Percentiles rank a stretch among this genome's conserved stretches.
phyloP scores from a whole-genome alignment of 2,329 filamentous ascomycete species.

The Colletotrichum liaoningense region DNA sequence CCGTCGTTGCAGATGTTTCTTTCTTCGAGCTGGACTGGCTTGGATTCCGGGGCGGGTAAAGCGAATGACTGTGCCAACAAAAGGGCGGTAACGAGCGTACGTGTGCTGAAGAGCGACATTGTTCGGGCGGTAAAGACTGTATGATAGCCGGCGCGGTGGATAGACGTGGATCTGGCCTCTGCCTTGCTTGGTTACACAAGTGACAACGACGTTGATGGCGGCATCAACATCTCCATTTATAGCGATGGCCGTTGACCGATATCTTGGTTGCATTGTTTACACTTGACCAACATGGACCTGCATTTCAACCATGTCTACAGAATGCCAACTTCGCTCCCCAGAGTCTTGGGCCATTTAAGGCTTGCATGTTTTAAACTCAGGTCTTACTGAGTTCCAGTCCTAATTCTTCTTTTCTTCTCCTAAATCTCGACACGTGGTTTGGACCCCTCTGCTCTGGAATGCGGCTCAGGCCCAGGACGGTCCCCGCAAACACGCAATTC shows the following conservation, averaged over 20 bases:
- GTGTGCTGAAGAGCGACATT: conserved; percentile 28
- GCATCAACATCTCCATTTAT: neutral
- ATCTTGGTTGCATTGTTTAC: neutral
- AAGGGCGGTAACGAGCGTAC: conserved; percentile 29
- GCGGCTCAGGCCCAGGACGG: neutral
- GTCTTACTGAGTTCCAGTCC: neutral
- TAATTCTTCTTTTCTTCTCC: neutral
- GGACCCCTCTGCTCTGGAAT: neutral
- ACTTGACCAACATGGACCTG: neutral
- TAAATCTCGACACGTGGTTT: neutral
- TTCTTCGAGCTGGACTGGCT: neutral
- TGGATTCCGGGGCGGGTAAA: conserved; percentile 14
- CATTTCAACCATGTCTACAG: neutral
- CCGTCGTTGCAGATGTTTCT: conserved; percentile 35
- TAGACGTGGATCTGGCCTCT: neutral
- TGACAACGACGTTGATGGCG: no score
- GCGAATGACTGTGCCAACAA: conserved; percentile 34
- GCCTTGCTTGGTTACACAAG: neutral
- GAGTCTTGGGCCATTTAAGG: neutral
- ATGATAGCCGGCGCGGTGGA: neutral
- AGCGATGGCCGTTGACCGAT: no score
- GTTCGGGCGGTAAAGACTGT: conserved; percentile 16
- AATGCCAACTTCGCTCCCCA: neutral
- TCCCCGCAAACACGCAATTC: neutral
- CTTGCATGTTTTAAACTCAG: neutral